phyloP scores from a whole-genome alignment of 371 early-diverging fungal species.

The Smittium mucronatum region DNA sequence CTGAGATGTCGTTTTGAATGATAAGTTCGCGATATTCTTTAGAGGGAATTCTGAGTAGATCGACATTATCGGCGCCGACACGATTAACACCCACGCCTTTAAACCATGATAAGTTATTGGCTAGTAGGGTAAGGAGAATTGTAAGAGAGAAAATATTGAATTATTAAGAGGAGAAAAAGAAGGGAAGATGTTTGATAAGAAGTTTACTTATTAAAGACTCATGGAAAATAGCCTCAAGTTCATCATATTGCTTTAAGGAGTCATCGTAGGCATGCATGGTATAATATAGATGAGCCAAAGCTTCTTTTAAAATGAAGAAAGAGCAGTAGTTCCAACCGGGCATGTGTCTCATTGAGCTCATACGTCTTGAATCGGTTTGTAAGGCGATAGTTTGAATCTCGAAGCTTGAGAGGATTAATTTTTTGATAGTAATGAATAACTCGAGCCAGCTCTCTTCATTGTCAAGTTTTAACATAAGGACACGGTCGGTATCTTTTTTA shows the following conservation, averaged over 20 bases:
- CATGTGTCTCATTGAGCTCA: conserved; percentile 80
- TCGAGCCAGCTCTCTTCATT: conserved; percentile 66
- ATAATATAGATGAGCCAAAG: conserved; percentile 72
- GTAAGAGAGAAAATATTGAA: background rate
- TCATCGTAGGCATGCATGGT: conserved; percentile 74
- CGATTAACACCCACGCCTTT: conserved; percentile 75
- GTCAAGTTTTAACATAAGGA: conserved; percentile 28
- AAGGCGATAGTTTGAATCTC: conserved; percentile 60
- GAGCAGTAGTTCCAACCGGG: conserved; percentile 97
- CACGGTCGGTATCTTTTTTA: conserved; percentile 35
- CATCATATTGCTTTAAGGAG: conserved; percentile 85
- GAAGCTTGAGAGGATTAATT: conserved; percentile 63
- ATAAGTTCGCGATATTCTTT: conserved; percentile 80
- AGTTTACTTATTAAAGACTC: conserved; percentile 56
- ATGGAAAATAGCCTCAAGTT: conserved; percentile 82
- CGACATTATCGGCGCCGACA: conserved; percentile 70
- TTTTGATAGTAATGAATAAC: conserved; percentile 62
- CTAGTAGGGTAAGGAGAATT: background rate
- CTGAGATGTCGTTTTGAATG: conserved; percentile 73
- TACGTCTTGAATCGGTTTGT: conserved; percentile 75
- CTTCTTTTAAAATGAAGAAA: conserved; percentile 89
- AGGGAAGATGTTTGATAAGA: background rate
- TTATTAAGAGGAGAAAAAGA: too few species aligned
- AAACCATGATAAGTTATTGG: conserved; percentile 62
- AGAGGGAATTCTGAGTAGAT: conserved; percentile 54